phyloP scores from a whole-genome alignment of 768 basidiomycete genomes.

The Tylopilus sp. region DNA sequence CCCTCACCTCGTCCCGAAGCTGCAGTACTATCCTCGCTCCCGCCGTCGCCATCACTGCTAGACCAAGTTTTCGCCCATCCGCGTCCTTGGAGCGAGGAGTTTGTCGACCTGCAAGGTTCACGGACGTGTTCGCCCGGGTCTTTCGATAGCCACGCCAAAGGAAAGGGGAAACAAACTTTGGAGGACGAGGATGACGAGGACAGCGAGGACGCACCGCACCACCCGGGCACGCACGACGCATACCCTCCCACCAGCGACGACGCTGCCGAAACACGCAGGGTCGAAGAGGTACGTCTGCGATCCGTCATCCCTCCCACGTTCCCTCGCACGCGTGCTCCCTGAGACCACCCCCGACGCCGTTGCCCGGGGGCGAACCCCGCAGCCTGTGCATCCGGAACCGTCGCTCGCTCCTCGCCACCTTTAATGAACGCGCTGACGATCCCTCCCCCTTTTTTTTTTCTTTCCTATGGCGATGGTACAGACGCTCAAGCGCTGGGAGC shows the following conservation, averaged over 20 bases:
- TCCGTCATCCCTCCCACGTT: background rate
- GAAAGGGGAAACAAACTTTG: constrained; percentile 32
- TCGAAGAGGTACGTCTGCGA: constrained; percentile 59
- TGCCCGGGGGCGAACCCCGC: background rate
- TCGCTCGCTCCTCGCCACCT: background rate
- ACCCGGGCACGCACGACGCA: constrained; percentile 17
- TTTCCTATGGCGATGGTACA: constrained; percentile 26
- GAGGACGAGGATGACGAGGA: constrained; percentile 20
- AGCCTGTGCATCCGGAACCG: background rate
- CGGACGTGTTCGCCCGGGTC: constrained; percentile 16
- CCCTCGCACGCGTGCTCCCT: background rate
- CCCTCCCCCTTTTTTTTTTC: background rate
- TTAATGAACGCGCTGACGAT: constrained; percentile 2
- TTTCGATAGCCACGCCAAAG: constrained; percentile 10
- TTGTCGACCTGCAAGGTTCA: constrained; percentile 16
- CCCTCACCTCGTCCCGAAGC: constrained; percentile 10
- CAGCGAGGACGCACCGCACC: constrained; percentile 23
- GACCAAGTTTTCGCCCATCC: constrained; percentile 46
- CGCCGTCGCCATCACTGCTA: constrained; percentile 34
- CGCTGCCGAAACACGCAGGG: constrained; percentile 59
- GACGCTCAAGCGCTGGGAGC: constrained; percentile 78
- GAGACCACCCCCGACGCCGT: background rate
- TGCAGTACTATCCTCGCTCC: constrained; percentile 29
- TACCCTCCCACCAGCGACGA: constrained; percentile 73
- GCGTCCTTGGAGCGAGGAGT: constrained; percentile 30